Percentiles rank a stretch among this genome's conserved stretches.
phyloP scores from a whole-genome alignment of 495 filamentous ascomycete species.

The Penicillium alfredii region DNA sequence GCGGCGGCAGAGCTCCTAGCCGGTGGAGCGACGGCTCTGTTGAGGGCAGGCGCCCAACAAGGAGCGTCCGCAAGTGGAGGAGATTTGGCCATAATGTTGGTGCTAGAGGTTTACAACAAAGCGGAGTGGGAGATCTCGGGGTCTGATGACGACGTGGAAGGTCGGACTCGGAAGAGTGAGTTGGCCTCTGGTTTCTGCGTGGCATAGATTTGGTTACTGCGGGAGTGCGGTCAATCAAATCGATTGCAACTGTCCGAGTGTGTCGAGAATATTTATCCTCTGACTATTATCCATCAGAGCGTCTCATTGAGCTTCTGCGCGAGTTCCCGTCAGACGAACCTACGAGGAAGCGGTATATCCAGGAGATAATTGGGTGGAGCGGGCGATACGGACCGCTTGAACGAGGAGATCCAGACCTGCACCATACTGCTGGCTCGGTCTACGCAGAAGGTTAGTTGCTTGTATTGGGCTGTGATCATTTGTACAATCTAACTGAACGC shows the following conservation, averaged over 20 bases:
- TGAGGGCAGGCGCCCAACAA: conserved; percentile 74
- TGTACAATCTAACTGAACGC: conserved; percentile 8
- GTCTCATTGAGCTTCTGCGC: conserved; percentile 59
- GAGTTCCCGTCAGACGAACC: conserved; percentile 80
- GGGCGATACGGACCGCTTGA: conserved; percentile 77
- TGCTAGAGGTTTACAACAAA: conserved; percentile 84
- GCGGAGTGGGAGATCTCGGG: conserved; percentile 67
- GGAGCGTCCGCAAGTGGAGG: conserved; percentile 76
- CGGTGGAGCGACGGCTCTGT: conserved; percentile 73
- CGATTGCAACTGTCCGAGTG: too few relatives aligned
- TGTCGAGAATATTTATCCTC: too few relatives aligned
- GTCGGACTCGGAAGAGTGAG: conserved; percentile 41
- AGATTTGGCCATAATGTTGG: conserved; percentile 75
- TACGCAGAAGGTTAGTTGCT: conserved; percentile 70
- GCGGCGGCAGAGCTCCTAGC: conserved; percentile 82
- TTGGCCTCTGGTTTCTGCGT: too few relatives aligned
- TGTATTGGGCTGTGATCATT: neutral
- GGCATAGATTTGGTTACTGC: too few relatives aligned
- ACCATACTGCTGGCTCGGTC: conserved; percentile 84
- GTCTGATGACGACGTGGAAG: conserved; percentile 38
- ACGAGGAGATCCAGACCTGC: conserved; percentile 88
- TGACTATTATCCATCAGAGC: too few relatives aligned
- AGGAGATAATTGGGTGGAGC: conserved; percentile 87
- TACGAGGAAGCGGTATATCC: conserved; percentile 83
- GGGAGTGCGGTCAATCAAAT: too few relatives aligned